A percentile compares a stretch with the other conserved stretches of the same genome.
phyloP scores from a whole-genome alignment of 225 moss, liverwort and hornwort species.

The Sphagnum contortum region DNA sequence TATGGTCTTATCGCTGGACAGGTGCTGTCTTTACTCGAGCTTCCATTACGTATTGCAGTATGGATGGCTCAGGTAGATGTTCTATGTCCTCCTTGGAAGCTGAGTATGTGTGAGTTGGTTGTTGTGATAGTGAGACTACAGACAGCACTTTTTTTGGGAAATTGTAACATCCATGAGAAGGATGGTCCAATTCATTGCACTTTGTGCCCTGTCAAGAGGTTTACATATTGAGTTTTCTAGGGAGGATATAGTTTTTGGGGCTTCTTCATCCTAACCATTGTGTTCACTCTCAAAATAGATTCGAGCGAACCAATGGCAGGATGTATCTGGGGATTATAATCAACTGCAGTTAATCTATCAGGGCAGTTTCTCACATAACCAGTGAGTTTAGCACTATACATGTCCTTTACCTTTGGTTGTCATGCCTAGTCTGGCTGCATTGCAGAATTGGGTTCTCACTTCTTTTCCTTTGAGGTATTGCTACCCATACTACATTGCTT shows the following conservation, averaged over 20 bases:
- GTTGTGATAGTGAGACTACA: not conserved
- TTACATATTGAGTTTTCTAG: too few relatives aligned
- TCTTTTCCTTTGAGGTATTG: too few relatives aligned
- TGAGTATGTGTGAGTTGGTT: not conserved
- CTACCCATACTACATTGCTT: too few relatives aligned
- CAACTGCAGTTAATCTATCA: constrained; percentile 81
- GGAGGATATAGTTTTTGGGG: too few relatives aligned
- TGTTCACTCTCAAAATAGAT: constrained; percentile 27
- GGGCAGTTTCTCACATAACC: constrained; percentile 98
- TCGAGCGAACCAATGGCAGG: constrained; percentile 76
- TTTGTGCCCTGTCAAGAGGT: too few relatives aligned
- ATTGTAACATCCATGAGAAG: too few relatives aligned
- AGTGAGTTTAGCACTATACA: constrained; percentile 30
- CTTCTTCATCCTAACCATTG: not conserved
- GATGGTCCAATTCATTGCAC: too few relatives aligned
- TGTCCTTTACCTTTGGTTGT: too few relatives aligned
- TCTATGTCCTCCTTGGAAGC: constrained; percentile 1
- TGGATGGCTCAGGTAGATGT: constrained; percentile 88
- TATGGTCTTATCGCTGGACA: constrained; percentile 4
- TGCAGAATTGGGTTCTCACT: too few relatives aligned
- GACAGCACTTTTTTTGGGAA: too few relatives aligned
- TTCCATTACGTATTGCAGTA: constrained; percentile 69
- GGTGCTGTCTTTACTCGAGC: constrained; percentile 76
- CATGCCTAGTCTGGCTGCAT: too few relatives aligned
- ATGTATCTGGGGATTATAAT: constrained; percentile 57